Evolutionary conservation across 129 eudicot species (phyloP), one percentile per base, ranked within the genome.

Genomic region (Ambrosia trifida): DNA sequence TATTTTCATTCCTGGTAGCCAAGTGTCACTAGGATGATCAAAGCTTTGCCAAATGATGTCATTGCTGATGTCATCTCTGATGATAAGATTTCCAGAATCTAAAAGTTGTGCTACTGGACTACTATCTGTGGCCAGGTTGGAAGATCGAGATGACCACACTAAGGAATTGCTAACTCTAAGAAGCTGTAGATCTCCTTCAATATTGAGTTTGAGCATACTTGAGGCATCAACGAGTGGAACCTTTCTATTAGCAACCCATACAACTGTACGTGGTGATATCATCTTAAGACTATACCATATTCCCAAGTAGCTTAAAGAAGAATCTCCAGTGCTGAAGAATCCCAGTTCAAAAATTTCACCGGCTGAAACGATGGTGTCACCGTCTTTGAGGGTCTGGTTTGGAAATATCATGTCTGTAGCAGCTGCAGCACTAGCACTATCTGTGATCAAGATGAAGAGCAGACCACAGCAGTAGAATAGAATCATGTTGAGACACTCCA

Each of bases 1-100:
- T 0, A 66, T 66, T 66, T 31, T 66, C 72, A 66, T 66, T 45
- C 72, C 72, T 7, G 72, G 56, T 28, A 46, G 3, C 40, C 38
- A 47, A 7, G 58, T 66, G 44, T 66, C 44, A 2, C 72, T 58
- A 12, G 58, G 72, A 66, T 45, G 24, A 66, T 46, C 72, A 66
- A 66, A 66, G 40, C 72, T 66, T 28, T 66, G 43, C 72, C 58
- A 66, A 46, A 45, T 11, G 12, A 28, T 6, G 7, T 12, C 7
- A 0, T 9, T n/a, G 14, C 49, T 8, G 50, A 38, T 17, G 50
- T 66, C 57, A 45, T 66, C 72, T n/a, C 18, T 28, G 3, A 66
- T 7, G 19, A 66, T 58, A 24, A 66, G 58, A 66, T 46, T 66
- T 46, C 72, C 72, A n/a, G 20, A 12, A 46, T 66, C 58, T 13